A percentile compares a stretch with the other conserved stretches of the same genome.
phyloP scores from a whole-genome alignment of 2,329 filamentous ascomycete genomes.

The Fusarium sp. region DNA sequence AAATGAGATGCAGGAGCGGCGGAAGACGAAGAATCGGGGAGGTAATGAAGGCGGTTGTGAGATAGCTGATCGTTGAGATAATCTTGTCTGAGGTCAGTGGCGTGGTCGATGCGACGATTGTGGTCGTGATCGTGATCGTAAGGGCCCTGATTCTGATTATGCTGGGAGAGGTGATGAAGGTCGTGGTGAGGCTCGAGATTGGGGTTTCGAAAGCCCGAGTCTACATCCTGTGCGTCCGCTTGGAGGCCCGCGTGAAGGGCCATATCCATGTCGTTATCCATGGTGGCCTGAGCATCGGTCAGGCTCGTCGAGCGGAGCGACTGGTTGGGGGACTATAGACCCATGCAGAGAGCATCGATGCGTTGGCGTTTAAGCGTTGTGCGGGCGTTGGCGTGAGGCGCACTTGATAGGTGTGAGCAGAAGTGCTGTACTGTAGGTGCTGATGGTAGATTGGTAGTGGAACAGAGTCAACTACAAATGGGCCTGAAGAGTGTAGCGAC shows the following conservation, averaged over 20 bases:
- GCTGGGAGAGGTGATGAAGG: conserved; percentile 42
- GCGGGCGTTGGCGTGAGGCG: conserved; percentile 46
- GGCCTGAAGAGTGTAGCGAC: conserved; percentile 14
- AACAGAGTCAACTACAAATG: conserved; percentile 12
- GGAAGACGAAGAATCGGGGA: conserved; percentile 34
- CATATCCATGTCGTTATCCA: conserved; percentile 54
- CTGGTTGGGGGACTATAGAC: conserved; percentile 53
- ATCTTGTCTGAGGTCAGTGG: conserved; percentile 11
- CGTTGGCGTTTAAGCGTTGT: conserved; percentile 51
- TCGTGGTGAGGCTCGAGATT: conserved; percentile 39
- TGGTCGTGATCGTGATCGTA: conserved; percentile 44
- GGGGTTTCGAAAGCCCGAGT: conserved; percentile 33
- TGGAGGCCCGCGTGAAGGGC: conserved; percentile 46
- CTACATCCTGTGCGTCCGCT: conserved; percentile 39
- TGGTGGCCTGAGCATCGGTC: conserved; percentile 58
- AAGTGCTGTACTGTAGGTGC: conserved; percentile 26
- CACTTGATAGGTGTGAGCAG: conserved; percentile 36
- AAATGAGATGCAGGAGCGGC: conserved; percentile 21
- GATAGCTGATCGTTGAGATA: conserved; percentile 39
- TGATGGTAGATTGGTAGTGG: not conserved
- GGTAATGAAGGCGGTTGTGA: conserved; percentile 29
- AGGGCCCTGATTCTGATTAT: conserved; percentile 44
- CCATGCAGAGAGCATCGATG: conserved; percentile 60
- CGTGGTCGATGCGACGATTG: conserved; percentile 38
- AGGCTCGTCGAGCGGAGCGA: conserved; percentile 54